Base-by-base conservation (phyloP, 352 stramenopile genomes). In the Plasmopara viticola region DNA sequence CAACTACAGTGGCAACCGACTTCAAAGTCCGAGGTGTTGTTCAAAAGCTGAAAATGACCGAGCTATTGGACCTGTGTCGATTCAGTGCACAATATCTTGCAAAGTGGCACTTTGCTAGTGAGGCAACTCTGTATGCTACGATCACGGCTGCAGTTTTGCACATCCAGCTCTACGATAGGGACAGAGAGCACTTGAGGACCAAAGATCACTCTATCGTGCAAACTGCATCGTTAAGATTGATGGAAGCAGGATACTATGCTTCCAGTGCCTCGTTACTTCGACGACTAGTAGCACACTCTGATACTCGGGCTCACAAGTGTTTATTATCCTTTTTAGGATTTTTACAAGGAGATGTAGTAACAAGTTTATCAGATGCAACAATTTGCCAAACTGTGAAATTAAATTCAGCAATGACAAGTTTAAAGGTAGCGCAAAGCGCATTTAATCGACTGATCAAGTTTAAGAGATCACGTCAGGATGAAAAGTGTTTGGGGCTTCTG, bases 311-410 rank as follows among this genome's bases (percentile, higher is more conserved):
- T 34, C 44, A 18, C 10, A 41, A 41, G 30, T 78, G 68, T 43
- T 43, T 58, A 20, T 42, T 71, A 20, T 60, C 49, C 18, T 64
- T 78, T 48, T 33, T 66, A 5, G 37, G 48, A 15, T 78, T 78
- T 43, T 14, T 78, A 0, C 54, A 63, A 25, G 64, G 58, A 12
- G 53, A 72, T 35, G 8, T 73, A 10, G 20, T 53, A 25, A 15
- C 25, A 13, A 60, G 48, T 6, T 10, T 68, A 0, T 39, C 43
- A 10, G 28, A 46, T 10, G 31, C 43, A 18, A 42, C 17, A 5
- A 34, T 17, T 29, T 77, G 64, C 18, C 50, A 45, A 9, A 15
- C 15, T 1, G 31, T 33, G 4, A 45, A 56, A 1, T 5, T 64
- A 20, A 30, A 49, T 37, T 5, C 42, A 5, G 48, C 38, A 0